These are phyloP conservation scores for Calonectria pteridis DNA, from an alignment of 2,329 filamentous ascomycete species.

Conservation along the genomic window DNA sequence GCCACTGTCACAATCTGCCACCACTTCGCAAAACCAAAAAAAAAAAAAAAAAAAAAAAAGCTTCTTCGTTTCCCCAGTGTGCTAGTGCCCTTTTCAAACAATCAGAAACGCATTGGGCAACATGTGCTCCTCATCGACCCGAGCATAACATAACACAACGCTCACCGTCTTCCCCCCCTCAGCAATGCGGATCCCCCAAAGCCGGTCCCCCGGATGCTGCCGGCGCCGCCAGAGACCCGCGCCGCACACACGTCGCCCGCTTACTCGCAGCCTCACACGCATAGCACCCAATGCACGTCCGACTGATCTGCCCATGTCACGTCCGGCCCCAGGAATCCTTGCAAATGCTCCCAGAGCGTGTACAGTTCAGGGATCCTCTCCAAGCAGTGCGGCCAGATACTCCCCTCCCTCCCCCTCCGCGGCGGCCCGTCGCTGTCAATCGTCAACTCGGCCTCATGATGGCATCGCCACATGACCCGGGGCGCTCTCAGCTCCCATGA, in stretches of 20 bases:
- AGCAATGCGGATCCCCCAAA: slow-evolving; percentile 14
- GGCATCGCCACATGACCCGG: background rate
- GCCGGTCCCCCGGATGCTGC: slow-evolving; percentile 25
- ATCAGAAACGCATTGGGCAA: background rate
- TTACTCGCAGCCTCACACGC: slow-evolving; percentile 16
- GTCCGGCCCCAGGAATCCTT: background rate
- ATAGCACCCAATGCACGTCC: background rate
- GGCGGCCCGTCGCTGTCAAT: background rate
- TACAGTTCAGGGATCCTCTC: slow-evolving; percentile 17
- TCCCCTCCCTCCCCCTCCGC: too few relatives aligned
- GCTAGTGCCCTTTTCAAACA: background rate
- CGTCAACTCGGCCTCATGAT: background rate
- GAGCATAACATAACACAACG: background rate
- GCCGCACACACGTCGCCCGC: slow-evolving; percentile 25
- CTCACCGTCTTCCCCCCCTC: slow-evolving; percentile 35
- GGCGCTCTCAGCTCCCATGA: background rate
- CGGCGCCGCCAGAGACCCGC: slow-evolving; percentile 23
- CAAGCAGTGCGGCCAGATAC: background rate
- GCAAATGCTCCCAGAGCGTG: slow-evolving; percentile 19
- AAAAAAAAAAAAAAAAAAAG: too few relatives aligned
- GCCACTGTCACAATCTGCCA: too few relatives aligned
- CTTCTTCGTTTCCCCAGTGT: background rate
- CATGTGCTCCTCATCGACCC: background rate
- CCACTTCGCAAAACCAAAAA: too few relatives aligned
- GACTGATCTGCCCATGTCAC: slow-evolving; percentile 4